Conservation (phyloP, 371 early-diverging fungal species). For the Parasitella parasitica region DNA sequence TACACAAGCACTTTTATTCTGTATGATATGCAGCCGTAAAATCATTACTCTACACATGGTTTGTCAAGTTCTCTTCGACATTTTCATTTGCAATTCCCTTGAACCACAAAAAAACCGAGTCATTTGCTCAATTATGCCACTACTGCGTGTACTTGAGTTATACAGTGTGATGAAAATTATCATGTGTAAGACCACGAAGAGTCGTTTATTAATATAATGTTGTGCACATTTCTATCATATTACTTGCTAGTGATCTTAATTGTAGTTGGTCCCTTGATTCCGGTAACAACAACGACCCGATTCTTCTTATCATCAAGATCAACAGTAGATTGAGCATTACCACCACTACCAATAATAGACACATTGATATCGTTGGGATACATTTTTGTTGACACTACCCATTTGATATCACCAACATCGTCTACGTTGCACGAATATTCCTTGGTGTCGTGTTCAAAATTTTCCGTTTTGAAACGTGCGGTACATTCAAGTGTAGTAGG, state of each 20-base stretch:
- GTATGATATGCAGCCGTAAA: too few species aligned
- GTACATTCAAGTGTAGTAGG: conserved; percentile 18
- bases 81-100: not conserved
- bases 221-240: not conserved
- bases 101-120: not conserved
- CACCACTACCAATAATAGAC: conserved; percentile 14
- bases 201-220: not conserved
- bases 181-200: not conserved
- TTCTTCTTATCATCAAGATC: conserved; percentile 8
- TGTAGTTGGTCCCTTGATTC: conserved; percentile 24
- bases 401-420: conserved; percentile 21
- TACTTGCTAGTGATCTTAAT: conserved; percentile 16
- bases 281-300: conserved; percentile 8
- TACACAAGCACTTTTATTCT: not conserved
- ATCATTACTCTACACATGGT: not conserved
- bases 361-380: conserved; percentile 43
- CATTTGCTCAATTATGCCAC: not conserved
- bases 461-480: conserved; percentile 28
- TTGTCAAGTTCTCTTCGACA: not conserved
- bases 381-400: conserved; percentile 33
- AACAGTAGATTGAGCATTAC: conserved; percentile 13
- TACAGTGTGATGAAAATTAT: not conserved
- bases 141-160: not conserved
- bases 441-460: conserved; percentile 34
- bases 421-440: conserved; percentile 16